These are phyloP conservation scores for Suillus placidus DNA, from an alignment of 768 basidiomycete genomes.

Conservation along the genomic window DNA sequence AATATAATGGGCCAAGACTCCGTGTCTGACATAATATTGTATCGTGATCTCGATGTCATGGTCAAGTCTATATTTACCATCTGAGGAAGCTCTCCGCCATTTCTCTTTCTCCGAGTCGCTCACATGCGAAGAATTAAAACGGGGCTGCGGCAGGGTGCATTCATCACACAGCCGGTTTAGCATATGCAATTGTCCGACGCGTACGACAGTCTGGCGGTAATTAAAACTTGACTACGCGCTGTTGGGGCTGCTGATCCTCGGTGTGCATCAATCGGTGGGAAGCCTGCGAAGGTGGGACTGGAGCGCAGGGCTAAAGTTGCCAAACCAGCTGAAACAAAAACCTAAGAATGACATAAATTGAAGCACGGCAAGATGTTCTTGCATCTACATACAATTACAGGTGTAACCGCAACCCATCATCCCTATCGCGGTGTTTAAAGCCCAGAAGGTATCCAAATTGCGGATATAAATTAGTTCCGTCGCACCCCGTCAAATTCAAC, in stretches of 20 bases:
- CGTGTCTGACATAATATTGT: neutral
- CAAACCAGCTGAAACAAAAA: neutral
- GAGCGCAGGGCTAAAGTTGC: neutral
- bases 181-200: neutral
- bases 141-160: neutral
- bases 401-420: neutral
- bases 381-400: neutral
- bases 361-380: neutral
- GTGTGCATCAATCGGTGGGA: neutral
- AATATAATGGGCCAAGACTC: neutral
- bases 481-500: slow-evolving; percentile 11
- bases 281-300: neutral
- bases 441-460: neutral
- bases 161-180: neutral
- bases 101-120: neutral
- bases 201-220: neutral
- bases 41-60: neutral
- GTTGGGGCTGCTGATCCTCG: neutral
- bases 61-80: neutral
- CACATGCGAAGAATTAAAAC: neutral
- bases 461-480: neutral
- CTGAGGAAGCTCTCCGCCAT: neutral
- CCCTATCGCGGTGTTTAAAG: neutral
- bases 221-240: neutral
- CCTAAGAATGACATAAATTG: neutral